Conservation (phyloP, 2,329 filamentous ascomycete species). For the Fusarium haematococcum region DNA sequence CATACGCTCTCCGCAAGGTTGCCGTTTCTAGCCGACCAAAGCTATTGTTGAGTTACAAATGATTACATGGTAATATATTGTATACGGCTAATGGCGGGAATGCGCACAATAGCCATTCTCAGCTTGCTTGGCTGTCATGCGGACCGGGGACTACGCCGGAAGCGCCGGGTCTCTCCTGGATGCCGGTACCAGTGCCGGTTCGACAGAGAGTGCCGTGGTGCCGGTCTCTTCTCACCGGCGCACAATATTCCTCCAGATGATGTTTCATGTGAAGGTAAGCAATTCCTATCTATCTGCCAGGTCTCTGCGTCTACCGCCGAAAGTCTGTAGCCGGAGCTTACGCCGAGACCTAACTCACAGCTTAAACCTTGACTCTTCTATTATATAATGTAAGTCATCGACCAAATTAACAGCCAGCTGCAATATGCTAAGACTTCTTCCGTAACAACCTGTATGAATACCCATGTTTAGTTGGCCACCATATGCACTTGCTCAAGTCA, state of each 20-base stretch:
- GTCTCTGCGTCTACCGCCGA: neutral
- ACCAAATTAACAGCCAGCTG: neutral
- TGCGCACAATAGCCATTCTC: too few species aligned
- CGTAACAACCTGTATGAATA: neutral
- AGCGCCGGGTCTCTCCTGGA: neutral
- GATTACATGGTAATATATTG: too few species aligned
- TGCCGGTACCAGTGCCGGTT: neutral
- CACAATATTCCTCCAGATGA: neutral
- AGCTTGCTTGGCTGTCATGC: neutral
- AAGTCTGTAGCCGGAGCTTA: neutral
- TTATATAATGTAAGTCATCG: neutral
- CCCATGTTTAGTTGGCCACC: too few species aligned
- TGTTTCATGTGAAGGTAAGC: neutral
- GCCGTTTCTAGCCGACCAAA: too few species aligned
- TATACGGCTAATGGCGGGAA: neutral
- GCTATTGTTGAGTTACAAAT: too few species aligned
- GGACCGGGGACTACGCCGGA: neutral
- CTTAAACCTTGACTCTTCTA: neutral
- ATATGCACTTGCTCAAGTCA: neutral
- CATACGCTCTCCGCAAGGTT: too few species aligned
- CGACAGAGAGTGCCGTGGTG: neutral
- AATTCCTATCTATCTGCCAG: too few species aligned
- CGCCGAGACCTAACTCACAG: neutral
- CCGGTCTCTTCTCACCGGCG: neutral
- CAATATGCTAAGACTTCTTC: neutral